Evolutionary conservation across 179 eudicot genomes (phyloP).

Genomic region (Drosera spatulata): DNA sequence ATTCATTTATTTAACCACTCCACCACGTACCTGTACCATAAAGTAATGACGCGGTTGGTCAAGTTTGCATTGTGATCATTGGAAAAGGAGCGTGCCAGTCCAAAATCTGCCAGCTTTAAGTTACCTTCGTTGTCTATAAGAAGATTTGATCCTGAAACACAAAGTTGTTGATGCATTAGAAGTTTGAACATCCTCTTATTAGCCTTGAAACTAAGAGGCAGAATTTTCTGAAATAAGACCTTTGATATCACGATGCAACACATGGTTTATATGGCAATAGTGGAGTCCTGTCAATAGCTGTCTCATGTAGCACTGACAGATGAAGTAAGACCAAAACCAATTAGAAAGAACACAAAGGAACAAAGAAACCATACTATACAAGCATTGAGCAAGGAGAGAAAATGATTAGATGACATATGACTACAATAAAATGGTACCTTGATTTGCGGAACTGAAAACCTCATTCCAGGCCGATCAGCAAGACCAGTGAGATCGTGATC

Average conservation of each 20-base stretch:
- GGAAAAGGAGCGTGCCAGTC: constrained; percentile 86
- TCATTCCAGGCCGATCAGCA: constrained; percentile 94
- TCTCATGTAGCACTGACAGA: constrained; percentile 81
- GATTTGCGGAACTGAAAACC: constrained; percentile 83
- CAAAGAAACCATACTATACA: background rate
- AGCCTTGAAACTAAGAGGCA: background rate
- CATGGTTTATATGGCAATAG: constrained; percentile 96
- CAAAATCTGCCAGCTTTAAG: constrained; percentile 97
- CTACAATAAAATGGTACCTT: constrained; percentile 38
- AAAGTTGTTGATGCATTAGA: background rate
- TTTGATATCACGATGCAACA: constrained; percentile 95
- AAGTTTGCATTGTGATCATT: constrained; percentile 82
- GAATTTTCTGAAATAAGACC: constrained; percentile 22
- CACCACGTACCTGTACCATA: constrained; percentile 78
- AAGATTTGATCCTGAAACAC: constrained; percentile 67
- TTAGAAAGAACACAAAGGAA: constrained; percentile 4
- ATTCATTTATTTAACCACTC: background rate
- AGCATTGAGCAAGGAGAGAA: background rate
- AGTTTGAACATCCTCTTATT: background rate
- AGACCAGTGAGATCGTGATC: constrained; percentile 98
- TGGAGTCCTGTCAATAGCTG: constrained; percentile 95
- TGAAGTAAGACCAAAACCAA: constrained; percentile 1
- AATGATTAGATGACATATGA: background rate
- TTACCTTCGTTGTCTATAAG: constrained; percentile 91
- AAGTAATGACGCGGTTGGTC: constrained; percentile 89